Conservation (phyloP, 257 asterid genomes). For the Solanum piurae region DNA sequence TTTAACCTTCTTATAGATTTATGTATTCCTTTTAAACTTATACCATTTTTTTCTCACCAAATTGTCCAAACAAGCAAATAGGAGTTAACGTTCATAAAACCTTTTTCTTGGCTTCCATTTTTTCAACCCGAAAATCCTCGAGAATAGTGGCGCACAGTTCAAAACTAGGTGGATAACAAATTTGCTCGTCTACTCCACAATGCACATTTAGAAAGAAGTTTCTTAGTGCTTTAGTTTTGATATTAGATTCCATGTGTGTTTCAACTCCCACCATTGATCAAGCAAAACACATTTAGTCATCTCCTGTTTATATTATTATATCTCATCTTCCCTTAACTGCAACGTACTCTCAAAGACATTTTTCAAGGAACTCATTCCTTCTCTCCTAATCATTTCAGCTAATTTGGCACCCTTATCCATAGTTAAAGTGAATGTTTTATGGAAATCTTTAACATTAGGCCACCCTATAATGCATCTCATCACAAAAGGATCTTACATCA, state of each 20-base stretch:
- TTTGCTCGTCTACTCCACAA: not conserved
- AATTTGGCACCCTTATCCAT: not conserved
- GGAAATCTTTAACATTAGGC: not conserved
- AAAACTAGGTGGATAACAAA: not conserved
- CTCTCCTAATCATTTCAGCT: not conserved
- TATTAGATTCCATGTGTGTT: not conserved
- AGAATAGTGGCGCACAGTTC: not conserved
- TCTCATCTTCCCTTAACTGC: not conserved
- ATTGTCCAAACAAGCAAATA: not conserved
- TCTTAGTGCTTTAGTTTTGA: not conserved
- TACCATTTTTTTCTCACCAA: not conserved
- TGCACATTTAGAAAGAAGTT: not conserved
- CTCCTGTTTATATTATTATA: too few relatives aligned
- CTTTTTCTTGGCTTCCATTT: not conserved
- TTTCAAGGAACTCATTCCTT: not conserved
- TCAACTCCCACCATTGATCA: not conserved
- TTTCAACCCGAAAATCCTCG: not conserved
- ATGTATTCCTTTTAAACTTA: not conserved
- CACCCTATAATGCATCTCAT: not conserved
- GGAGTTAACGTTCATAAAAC: not conserved
- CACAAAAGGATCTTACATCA: not conserved
- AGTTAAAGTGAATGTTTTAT: not conserved
- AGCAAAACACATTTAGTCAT: not conserved
- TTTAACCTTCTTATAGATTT: not conserved
- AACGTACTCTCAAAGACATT: not conserved